Percentiles rank a stretch among this genome's conserved stretches.
phyloP scores from a whole-genome alignment of 1,284 basidiomycete genomes.

The Microbotryum saponariae region DNA sequence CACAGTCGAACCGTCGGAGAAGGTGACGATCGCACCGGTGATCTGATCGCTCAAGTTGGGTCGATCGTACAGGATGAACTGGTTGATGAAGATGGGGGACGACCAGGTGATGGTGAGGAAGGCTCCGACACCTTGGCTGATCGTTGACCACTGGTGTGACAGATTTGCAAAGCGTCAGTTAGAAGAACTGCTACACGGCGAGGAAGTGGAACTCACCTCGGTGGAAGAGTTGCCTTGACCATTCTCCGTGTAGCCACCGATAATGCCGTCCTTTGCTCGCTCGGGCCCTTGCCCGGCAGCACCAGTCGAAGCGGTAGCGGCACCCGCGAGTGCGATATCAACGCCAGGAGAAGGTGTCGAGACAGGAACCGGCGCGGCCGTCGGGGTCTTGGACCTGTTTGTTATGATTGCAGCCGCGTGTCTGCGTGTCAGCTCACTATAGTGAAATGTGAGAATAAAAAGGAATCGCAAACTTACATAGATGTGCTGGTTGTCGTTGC shows the following conservation, averaged over 20 bases:
- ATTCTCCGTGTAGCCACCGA: not conserved
- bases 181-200: not conserved
- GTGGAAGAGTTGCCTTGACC: not conserved
- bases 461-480: not conserved
- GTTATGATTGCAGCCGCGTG: no score
- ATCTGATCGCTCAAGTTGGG: slow-evolving; percentile 23
- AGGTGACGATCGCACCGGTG: slow-evolving; percentile 10
- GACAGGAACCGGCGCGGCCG: not conserved
- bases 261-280: slow-evolving; percentile 5
- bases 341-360: not conserved
- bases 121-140: slow-evolving; percentile 5
- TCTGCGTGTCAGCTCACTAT: no score
- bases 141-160: slow-evolving; percentile 13
- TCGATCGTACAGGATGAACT: slow-evolving; percentile 19
- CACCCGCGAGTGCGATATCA: slow-evolving; percentile 1
- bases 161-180: not conserved
- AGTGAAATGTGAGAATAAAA: not conserved
- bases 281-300: no score
- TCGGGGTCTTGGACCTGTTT: no score
- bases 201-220: not conserved
- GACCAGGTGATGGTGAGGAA: slow-evolving; percentile 15
- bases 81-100: not conserved
- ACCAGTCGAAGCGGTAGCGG: not conserved
- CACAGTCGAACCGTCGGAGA: slow-evolving; percentile 17
- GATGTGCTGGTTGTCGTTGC: no score